Evolutionary conservation across 163 green algal genomes (phyloP), one percentile per base, ranked within the genome.

Genomic region (Volvox carteri): DNA sequence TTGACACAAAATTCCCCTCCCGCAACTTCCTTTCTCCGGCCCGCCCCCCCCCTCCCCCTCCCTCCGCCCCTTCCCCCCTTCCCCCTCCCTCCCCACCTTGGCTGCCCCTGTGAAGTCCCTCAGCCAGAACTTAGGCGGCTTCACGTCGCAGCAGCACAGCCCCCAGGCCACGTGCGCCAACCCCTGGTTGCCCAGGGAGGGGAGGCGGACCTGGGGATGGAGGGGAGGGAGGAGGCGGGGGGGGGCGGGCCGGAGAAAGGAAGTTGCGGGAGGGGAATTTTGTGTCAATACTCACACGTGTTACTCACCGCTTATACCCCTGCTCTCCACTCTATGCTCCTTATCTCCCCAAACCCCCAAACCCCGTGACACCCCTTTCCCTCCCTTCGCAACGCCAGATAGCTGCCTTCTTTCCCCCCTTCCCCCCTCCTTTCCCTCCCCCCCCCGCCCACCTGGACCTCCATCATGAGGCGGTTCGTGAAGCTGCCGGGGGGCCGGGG

Each of bases 81-180:
- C 76, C 4, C 56, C 78, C 78, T 41, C 18, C 33, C 50, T 6
- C 35, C 12, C 25, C 62, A 78, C 79, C 79, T 30, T 41, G 4
- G 60, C 62, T 62, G 79, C 79, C 28, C 39, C 60, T 37, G 25
- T 65, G 18, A 78, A 52, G 7, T 87, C 79, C 18, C 44, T 48
- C n/a, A 87, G 37, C 81, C 81, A 88, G 81, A 88, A 88, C 0
- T 5, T 41, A 18, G 81, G 81, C 37, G 81, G 81, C 25, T 30
- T 74, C 23, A 50, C 41, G 25, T 73, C 67, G 18, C 14, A 50
- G 48, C 35, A 62, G 42, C 21, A 28, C 48, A 88, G 81, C 23
- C 67, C 81, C 81, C 81, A 88, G 46, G 48, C 46, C 50, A 88
- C 37, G 81, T 88, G 81, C 33, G 81, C 81, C 81, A 88, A 48